Evolutionary conservation across 345 rosid genomes (phyloP), one percentile per base, ranked within the genome.

Genomic region (Laguncularia racemosa): DNA sequence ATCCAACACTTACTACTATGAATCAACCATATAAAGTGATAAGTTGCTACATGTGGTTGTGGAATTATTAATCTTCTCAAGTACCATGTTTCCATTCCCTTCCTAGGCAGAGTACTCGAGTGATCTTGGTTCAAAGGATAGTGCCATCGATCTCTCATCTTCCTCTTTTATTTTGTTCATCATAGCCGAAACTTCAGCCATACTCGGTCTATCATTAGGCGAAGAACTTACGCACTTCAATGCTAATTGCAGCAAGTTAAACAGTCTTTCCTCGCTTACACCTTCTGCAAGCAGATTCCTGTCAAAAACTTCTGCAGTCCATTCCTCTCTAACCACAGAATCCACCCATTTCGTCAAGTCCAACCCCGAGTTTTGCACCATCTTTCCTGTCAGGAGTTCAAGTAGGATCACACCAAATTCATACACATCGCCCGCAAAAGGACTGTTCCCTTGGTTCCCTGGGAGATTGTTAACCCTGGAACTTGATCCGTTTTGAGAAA

Each of bases 251-350:
- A 67, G 16, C 53, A 61, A 12, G 48, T 67, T 51, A 48, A 55
- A 53, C 66, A 61, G 17, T 53, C 71, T 61, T 58, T 51, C 71
- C 20, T 67, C 50, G 0, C 46, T 46, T 14, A 44, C 14, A 0
- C 62, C 66, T 13, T 67, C 61, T 2, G 46, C 8, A 0, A 61
- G 13, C 57, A 67, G 52, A n/a, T 46, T 5, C 13, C 17, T 21
- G 50, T 67, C 71, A 4, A 67, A 60, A 12, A 67, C 66, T 48
- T 67, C 66, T 0, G 55, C 43, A 1, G 71, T 61, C 71, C 66
- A 61, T 20, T 67, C 71, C 48, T 56, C 62, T 14, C 61, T 50
- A 40, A 67, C 8, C 0, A 67, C 61, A 0, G 57, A 67, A 56
- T 67, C 43, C 56, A 60, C 71, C 71, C 71, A 67, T 15, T 46